A percentile compares a stretch with the other conserved stretches of the same genome.
Conservation (phyloP, 1,284 basidiomycete genomes). For the Neolentinus lepideus region DNA sequence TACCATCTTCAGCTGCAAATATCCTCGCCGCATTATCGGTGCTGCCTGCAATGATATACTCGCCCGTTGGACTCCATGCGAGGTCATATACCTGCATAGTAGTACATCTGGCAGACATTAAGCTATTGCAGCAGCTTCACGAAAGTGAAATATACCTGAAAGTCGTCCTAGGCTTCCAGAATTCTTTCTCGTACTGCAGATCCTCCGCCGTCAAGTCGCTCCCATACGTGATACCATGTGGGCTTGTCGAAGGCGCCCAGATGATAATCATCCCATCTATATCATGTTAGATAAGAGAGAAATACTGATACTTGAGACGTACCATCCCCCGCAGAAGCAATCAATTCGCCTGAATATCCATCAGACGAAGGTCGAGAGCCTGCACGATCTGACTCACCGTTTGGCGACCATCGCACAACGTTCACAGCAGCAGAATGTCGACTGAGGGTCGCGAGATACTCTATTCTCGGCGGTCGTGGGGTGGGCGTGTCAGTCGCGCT, state of each 20-base stretch:
- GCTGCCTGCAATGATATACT: conserved; percentile 90
- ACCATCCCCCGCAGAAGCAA: conserved; percentile 96
- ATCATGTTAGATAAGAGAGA: conserved; percentile 11
- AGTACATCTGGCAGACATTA: conserved; percentile 47
- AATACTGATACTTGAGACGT: conserved; percentile 21
- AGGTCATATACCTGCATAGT: conserved; percentile 96
- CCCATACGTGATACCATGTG: conserved; percentile 68
- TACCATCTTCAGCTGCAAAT: conserved; percentile 73
- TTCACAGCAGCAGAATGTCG: conserved; percentile 96
- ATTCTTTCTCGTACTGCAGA: conserved; percentile 85
- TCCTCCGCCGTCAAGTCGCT: conserved; percentile 73
- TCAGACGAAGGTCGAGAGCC: conserved; percentile 3
- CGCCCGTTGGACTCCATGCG: conserved; percentile 94
- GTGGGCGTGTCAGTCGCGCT: conserved; percentile 33
- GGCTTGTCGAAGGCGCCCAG: conserved; percentile 81
- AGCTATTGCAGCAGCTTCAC: neutral
- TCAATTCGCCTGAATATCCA: conserved; percentile 58
- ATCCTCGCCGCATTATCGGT: conserved; percentile 94
- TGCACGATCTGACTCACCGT: conserved; percentile 48
- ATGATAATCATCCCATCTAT: conserved; percentile 95
- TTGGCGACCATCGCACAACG: conserved; percentile 93
- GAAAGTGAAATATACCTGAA: conserved; percentile 52
- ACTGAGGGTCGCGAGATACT: conserved; percentile 91
- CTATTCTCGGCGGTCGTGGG: conserved; percentile 80
- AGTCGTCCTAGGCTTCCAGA: conserved; percentile 89